Evolutionary conservation across 768 basidiomycete genomes (phyloP), one percentile per base, ranked within the genome.

Genomic region (Lyophyllum decastes): DNA sequence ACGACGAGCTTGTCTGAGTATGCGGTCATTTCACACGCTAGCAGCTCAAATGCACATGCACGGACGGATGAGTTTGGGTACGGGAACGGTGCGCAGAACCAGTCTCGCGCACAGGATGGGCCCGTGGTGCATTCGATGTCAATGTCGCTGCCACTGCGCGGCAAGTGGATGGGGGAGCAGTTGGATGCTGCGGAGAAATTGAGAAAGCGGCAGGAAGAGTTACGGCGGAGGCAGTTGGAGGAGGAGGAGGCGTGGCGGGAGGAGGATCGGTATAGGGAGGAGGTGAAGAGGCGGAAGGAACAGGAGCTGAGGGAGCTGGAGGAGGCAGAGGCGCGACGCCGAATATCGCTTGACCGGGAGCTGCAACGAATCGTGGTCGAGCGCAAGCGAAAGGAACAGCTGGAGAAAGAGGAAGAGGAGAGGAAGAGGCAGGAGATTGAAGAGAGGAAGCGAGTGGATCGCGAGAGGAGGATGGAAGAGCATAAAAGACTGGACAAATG

Each of bases 401-500:
- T 73, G 60, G 79, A 79, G 61, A 70, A 70, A 61, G 75, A 76
- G 43, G 74, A 76, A 49, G 86, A 88, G 49, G 80, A 83, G 48
- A 65, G 68, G 34, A 77, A 72, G 43, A 69, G 67, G 11, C 62
- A 53, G 41, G 80, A 83, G 54, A 68, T 83, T n/a, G 78, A 74
- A 62, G 77, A 81, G 59, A 77, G 74, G 60, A 84, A 74, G 63
- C 73, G 73, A 48, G 41, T 69, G 21, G 83, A 81, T 19, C 74
- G 80, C 55, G 76, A 82, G 64, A 73, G 80, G 33, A 68, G 85
- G 49, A 48, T 80, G 49, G 79, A 84, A 54, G 78, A 84, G 60
- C 80, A 83, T 54, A 74, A 72, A 19, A 76, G 76, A 59, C 56
- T 82, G 55, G 85, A 85, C 56, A 70, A 76, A 49, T 84, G 84